Conservation (phyloP, 768 basidiomycete species). For the Clathrus columnatus region DNA sequence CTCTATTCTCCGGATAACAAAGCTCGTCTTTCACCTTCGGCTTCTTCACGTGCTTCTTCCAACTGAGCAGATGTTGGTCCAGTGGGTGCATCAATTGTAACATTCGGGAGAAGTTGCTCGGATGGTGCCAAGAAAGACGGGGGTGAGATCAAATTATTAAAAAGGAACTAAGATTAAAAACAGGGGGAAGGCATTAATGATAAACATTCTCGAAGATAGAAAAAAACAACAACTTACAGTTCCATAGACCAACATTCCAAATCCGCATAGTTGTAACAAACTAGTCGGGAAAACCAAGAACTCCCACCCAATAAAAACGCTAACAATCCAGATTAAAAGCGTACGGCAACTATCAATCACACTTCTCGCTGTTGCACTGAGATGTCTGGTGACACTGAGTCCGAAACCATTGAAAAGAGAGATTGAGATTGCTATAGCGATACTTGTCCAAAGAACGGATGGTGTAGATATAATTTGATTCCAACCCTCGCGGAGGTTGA, state of each 20-base stretch:
- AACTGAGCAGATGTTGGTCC: no score
- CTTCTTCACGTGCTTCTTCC: no score
- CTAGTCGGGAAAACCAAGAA: constrained; percentile 72
- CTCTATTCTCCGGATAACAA: no score
- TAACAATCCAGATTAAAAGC: constrained; percentile 91
- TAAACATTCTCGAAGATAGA: constrained; percentile 8
- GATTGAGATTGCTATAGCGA: constrained; percentile 71
- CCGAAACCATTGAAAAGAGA: constrained; percentile 78
- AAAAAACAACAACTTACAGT: constrained; percentile 43
- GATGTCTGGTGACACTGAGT: constrained; percentile 83
- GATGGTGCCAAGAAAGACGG: no score
- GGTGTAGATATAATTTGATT: constrained; percentile 78
- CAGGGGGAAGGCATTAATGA: not conserved
- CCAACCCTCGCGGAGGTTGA: constrained; percentile 88
- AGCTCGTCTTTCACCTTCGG: no score
- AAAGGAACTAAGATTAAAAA: constrained; percentile 67
- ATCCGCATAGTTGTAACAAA: constrained; percentile 74
- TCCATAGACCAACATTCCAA: constrained; percentile 85
- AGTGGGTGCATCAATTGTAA: no score
- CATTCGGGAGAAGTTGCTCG: no score
- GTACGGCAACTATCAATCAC: constrained; percentile 94
- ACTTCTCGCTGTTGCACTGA: constrained; percentile 87
- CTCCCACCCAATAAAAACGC: constrained; percentile 88
- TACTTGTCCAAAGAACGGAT: constrained; percentile 52
- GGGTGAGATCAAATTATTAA: constrained; percentile 87